Percentiles rank a stretch among this genome's conserved stretches.
Conservation (phyloP, 345 rosid genomes). For the Eucalyptus marginata region DNA sequence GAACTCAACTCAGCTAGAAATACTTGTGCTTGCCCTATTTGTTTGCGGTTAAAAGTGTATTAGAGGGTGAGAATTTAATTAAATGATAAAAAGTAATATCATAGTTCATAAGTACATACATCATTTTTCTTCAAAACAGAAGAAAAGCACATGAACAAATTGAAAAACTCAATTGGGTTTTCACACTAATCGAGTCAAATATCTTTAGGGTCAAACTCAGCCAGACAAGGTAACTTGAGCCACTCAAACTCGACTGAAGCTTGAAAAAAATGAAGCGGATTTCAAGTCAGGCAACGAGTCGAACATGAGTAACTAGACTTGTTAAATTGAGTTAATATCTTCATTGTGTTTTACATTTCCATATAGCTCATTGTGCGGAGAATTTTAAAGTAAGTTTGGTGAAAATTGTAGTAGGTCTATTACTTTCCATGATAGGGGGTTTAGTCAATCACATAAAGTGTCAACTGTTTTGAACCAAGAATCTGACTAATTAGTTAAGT, state of each 20-base stretch:
- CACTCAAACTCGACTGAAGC: background rate
- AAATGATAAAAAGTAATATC: background rate
- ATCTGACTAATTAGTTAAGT: background rate
- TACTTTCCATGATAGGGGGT: background rate
- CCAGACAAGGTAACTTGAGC: background rate
- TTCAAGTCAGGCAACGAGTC: fast-evolving
- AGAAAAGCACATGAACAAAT: background rate
- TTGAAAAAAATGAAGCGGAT: fast-evolving
- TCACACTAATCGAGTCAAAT: fast-evolving
- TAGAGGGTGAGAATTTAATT: background rate
- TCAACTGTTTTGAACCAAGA: background rate
- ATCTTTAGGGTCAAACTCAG: background rate
- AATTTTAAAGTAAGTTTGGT: background rate
- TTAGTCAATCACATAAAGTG: background rate
- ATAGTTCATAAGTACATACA: background rate
- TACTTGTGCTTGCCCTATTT: background rate
- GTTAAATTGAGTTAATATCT: no score
- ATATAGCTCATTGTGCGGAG: fast-evolving
- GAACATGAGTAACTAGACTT: background rate
- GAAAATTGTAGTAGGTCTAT: background rate
- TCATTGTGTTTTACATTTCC: background rate
- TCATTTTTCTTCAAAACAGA: background rate
- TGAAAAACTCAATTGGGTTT: background rate
- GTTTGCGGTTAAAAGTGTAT: background rate
- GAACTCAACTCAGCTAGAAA: background rate